A percentile compares a stretch with the other conserved stretches of the same genome.
These are phyloP conservation scores for Oryza officinalis DNA, from an alignment of 176 grass and related monocot species.

Conservation along the genomic window DNA sequence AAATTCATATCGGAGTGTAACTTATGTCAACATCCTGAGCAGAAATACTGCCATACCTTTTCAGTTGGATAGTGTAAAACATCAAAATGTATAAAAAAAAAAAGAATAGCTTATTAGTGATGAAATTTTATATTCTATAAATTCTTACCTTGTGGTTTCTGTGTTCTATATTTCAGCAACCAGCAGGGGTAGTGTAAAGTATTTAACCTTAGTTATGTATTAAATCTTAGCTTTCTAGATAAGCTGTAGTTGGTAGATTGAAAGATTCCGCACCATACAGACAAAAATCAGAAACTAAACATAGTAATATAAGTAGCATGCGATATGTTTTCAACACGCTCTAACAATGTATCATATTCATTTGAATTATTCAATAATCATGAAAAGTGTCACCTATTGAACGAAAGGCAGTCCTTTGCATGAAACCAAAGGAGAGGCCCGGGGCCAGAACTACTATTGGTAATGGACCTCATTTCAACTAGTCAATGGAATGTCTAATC, in stretches of 20 bases:
- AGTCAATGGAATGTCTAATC: conserved; percentile 35
- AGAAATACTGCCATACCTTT: not conserved
- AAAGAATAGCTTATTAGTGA: not conserved
- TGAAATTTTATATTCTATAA: conserved; percentile 19
- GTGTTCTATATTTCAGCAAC: conserved; percentile 13
- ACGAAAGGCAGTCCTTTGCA: conserved; percentile 17
- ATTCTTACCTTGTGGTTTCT: conserved; percentile 19
- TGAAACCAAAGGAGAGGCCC: conserved; percentile 30
- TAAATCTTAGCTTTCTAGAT: not conserved
- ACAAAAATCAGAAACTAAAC: conserved; percentile 21
- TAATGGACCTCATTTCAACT: conserved; percentile 39
- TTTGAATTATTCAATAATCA: not conserved
- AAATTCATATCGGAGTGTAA: not conserved
- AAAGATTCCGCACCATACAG: not conserved
- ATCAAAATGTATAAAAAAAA: not conserved
- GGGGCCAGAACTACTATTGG: conserved; percentile 44
- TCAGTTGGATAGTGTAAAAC: conserved; percentile 3
- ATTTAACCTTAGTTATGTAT: conserved; percentile 25
- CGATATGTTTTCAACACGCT: not conserved
- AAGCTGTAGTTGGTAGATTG: not conserved
- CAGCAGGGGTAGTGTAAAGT: not conserved
- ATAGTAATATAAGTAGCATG: not conserved
- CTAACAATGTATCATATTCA: not conserved
- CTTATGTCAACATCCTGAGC: not conserved
- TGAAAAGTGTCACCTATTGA: conserved; percentile 30